phyloP scores from a whole-genome alignment of 257 asterid genomes.

The Solanum pinnatisectum region DNA sequence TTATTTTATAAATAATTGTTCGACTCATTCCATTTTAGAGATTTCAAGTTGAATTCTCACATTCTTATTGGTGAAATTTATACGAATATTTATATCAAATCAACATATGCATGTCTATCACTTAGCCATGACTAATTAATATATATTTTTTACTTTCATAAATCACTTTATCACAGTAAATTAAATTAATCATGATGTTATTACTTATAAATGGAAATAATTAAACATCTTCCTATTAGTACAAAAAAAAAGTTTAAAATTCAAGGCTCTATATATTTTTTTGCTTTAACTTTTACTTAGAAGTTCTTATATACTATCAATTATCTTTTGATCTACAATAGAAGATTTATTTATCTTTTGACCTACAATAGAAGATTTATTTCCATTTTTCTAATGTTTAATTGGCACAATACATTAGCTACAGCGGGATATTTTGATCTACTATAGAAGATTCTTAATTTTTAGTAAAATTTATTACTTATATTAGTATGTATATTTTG shows the following conservation, averaged over 20 bases:
- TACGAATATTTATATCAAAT: too few species aligned
- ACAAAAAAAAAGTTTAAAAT: too few species aligned
- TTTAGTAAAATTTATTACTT: neutral
- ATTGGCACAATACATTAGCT: neutral
- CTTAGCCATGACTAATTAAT: neutral
- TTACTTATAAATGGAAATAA: neutral
- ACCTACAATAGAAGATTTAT: neutral
- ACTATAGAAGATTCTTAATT: neutral
- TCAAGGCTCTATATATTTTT: neutral
- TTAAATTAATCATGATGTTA: too few species aligned
- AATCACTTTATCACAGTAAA: neutral
- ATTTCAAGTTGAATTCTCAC: neutral
- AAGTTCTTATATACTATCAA: neutral
- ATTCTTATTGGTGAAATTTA: neutral
- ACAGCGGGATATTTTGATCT: neutral
- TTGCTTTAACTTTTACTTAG: neutral
- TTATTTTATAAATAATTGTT: too few species aligned
- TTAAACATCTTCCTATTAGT: neutral
- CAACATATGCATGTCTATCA: neutral
- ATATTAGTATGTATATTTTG: too few species aligned
- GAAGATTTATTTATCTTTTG: neutral
- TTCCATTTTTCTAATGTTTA: neutral
- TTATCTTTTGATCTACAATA: neutral
- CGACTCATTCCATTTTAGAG: too few species aligned
- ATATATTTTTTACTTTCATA: neutral